Evolutionary conservation across 345 rosid species (phyloP).

Genomic region (Camelina laxa): DNA sequence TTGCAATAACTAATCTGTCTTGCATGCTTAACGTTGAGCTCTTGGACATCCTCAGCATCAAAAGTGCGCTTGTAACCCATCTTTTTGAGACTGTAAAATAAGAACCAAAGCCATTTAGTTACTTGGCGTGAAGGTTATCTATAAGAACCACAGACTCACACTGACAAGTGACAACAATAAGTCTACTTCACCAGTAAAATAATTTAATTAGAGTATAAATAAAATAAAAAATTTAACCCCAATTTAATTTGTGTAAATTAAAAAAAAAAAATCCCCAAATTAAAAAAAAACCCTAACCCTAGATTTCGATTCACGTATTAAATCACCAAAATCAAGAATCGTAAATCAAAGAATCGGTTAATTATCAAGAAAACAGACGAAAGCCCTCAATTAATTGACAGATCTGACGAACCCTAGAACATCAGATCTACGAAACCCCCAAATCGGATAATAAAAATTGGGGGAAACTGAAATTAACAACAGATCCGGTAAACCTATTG

Average conservation of each 20-base stretch:
- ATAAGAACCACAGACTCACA: constrained; percentile 13
- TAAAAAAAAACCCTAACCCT: constrained; percentile 58
- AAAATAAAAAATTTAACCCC: constrained; percentile 25
- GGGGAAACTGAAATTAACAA: constrained; percentile 33
- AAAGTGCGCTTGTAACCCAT: constrained; percentile 65
- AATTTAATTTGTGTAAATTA: constrained; percentile 32
- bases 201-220: background rate
- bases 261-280: constrained; percentile 41
- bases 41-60: constrained; percentile 51
- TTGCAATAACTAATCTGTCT: constrained; percentile 48
- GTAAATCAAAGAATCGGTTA: constrained; percentile 9
- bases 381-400: constrained; percentile 34
- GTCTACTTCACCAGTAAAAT: background rate
- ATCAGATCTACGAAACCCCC: constrained; percentile 18
- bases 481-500: background rate
- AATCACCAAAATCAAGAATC: constrained; percentile 35
- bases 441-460: background rate
- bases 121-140: constrained; percentile 23
- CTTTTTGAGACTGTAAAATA: constrained; percentile 15
- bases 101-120: constrained; percentile 23
- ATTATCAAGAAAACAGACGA: background rate
- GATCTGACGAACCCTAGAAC: constrained; percentile 40
- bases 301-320: constrained; percentile 37
- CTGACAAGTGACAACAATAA: constrained; percentile 17
- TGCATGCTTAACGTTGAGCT: constrained; percentile 51